Evolutionary conservation across 78 protist species (phyloP).

Genomic region (slime mould (Dictyostelium discoideum)): DNA sequence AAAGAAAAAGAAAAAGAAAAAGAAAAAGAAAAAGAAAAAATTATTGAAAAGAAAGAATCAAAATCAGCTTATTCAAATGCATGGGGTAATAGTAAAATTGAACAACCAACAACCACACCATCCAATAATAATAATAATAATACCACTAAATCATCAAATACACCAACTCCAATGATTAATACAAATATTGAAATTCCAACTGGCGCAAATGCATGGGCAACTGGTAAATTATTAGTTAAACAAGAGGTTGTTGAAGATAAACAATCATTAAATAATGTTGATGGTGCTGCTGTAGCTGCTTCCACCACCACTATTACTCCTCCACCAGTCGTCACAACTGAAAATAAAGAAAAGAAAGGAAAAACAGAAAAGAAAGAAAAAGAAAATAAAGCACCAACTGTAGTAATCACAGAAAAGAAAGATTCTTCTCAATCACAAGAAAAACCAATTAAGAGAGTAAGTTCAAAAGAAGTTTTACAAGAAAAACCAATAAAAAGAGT

Average conservation of each 20-base stretch:
- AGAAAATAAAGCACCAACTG: constrained; percentile 29
- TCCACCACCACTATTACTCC: neutral
- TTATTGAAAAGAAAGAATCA: neutral
- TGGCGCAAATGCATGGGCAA: constrained; percentile 70
- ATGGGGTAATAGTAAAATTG: neutral
- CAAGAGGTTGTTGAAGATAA: neutral
- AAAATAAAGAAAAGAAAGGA: neutral
- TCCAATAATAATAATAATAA: neutral
- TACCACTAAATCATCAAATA: neutral
- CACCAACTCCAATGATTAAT: neutral
- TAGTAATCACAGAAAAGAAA: neutral
- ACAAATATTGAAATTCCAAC: constrained; percentile 29
- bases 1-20: neutral
- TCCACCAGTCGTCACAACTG: neutral
- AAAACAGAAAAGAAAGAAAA: constrained; percentile 1
- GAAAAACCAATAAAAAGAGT: neutral
- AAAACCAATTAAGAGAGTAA: neutral
- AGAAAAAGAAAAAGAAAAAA: neutral
- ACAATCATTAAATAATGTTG: neutral
- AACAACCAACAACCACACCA: neutral
- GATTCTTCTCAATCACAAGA: neutral
- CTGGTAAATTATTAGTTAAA: constrained; percentile 56
- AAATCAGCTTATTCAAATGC: constrained; percentile 11
- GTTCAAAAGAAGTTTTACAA: constrained; percentile 8
- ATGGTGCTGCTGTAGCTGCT: neutral